Base-by-base conservation (phyloP, 257 asterid genomes). In the Misopates orontium region DNA sequence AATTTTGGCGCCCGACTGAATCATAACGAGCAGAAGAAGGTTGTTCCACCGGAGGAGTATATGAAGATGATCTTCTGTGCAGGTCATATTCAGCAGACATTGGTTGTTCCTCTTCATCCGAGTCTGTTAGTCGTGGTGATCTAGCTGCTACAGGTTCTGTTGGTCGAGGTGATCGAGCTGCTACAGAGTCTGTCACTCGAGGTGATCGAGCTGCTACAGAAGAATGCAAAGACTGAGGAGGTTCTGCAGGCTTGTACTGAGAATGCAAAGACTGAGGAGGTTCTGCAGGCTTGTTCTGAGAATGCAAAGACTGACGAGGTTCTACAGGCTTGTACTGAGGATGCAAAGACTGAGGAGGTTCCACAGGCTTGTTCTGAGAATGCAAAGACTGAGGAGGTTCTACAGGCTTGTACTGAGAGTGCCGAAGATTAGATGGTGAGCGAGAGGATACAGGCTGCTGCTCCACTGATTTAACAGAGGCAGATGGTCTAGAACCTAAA, bases 21-120 rank as follows among this genome's bases (percentile, higher is more conserved):
- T 51, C 50, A 42, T 60, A 54, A 68, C 90, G 94, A 61, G 96
- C 93, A 25, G 96, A 89, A n/a, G 72, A 73, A 71, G 95, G 95
- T 25, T 89, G 96, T 62, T 92, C 97, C 7, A 10, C 8, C 36
- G 57, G 42, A 66, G 70, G 74, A 50, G 14, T 17, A 47, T 60
- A 74, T 44, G 77, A 69, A 48, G 85, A 65, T 39, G 90, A 58
- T 73, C 87, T 78, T 58, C 79, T 78, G 75, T 15, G 36, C 71
- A 71, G 36, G 75, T n/a, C 64, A 54, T 78, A 68, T 11, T 56
- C 79, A 70, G 86, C 80, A 56, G 89, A 78, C 22, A 77, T 76
- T 48, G 95, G 77, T 48, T 84, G 90, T 13, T 73, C 60, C 60
- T 81, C 87, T 68, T 89, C 95, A 16, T 47, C 31, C 10, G 76